Conservation (phyloP, 139 green algal genomes). For the Chlorella ohadii region DNA sequence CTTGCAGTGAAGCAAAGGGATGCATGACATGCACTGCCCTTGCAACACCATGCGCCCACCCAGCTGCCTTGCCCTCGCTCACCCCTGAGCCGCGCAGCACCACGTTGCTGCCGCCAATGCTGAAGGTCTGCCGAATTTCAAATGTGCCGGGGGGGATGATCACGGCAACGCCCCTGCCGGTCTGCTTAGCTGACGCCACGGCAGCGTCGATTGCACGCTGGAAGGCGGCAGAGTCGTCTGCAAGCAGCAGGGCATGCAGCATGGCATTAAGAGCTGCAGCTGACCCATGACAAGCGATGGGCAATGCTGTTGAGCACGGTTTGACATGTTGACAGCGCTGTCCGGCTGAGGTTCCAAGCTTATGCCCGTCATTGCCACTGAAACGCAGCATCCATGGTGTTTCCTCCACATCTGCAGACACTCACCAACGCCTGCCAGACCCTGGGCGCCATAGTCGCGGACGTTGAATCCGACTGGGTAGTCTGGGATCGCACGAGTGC, state of each 20-base stretch:
- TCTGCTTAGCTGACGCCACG: neutral
- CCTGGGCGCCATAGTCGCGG: neutral
- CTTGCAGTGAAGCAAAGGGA: too few species aligned
- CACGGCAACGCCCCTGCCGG: neutral
- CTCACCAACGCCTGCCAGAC: too few species aligned
- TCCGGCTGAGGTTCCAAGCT: too few species aligned
- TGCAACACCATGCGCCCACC: too few species aligned
- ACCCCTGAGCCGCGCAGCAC: neutral
- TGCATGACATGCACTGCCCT: neutral
- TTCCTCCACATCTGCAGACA: too few species aligned
- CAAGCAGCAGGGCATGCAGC: neutral
- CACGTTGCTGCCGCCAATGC: slow-evolving; percentile 1
- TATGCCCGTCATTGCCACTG: too few species aligned
- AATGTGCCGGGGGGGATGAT: neutral
- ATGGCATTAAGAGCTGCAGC: too few species aligned
- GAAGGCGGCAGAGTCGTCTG: neutral
- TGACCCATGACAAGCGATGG: too few species aligned
- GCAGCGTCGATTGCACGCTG: neutral
- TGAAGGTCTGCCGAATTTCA: neutral
- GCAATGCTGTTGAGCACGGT: too few species aligned
- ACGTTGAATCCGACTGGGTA: neutral
- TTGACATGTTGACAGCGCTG: too few species aligned
- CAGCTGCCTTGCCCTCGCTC: neutral
- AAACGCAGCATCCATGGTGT: too few species aligned
- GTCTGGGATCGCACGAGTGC: neutral